These are phyloP conservation scores for Gonium pectorale DNA, from an alignment of 139 green algal species.

Conservation along the genomic window DNA sequence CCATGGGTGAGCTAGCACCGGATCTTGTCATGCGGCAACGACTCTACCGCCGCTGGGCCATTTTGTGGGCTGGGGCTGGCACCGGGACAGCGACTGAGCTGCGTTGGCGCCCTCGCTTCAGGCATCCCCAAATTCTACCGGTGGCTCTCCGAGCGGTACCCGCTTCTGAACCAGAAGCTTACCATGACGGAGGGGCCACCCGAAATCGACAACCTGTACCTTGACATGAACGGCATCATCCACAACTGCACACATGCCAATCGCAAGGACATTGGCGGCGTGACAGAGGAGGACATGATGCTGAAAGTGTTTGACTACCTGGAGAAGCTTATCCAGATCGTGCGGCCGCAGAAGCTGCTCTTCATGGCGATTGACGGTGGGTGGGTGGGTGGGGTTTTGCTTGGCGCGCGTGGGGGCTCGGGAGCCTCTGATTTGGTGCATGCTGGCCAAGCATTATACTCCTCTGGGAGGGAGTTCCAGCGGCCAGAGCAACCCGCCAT, in stretches of 20 bases:
- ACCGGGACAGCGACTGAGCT: no score
- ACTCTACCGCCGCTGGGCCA: no score
- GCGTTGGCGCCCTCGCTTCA: no score
- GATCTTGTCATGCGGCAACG: no score
- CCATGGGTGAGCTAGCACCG: no score
- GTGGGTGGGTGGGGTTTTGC: no score
- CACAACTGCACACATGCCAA: slow-evolving; percentile 97
- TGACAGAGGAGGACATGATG: slow-evolving; percentile 94
- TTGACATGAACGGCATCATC: slow-evolving; percentile 98
- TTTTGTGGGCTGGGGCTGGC: no score
- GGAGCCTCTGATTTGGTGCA: no score
- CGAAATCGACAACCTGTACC: slow-evolving; percentile 92
- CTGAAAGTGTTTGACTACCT: slow-evolving; percentile 91
- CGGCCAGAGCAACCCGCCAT: no score
- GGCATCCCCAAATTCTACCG: slow-evolving; percentile 97
- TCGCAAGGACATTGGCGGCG: slow-evolving; percentile 64
- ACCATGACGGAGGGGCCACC: slow-evolving; percentile 69
- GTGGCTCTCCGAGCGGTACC: slow-evolving; percentile 95
- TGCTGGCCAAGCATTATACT: background rate
- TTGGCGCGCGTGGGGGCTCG: no score
- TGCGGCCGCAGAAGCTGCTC: slow-evolving; percentile 89
- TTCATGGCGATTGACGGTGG: slow-evolving; percentile 96
- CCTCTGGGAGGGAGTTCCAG: background rate
- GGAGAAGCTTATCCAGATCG: slow-evolving; percentile 91
- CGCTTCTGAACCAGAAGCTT: slow-evolving; percentile 88